Base-by-base conservation (phyloP, 371 early-diverging fungal genomes). In the Mortierella sp. region DNA sequence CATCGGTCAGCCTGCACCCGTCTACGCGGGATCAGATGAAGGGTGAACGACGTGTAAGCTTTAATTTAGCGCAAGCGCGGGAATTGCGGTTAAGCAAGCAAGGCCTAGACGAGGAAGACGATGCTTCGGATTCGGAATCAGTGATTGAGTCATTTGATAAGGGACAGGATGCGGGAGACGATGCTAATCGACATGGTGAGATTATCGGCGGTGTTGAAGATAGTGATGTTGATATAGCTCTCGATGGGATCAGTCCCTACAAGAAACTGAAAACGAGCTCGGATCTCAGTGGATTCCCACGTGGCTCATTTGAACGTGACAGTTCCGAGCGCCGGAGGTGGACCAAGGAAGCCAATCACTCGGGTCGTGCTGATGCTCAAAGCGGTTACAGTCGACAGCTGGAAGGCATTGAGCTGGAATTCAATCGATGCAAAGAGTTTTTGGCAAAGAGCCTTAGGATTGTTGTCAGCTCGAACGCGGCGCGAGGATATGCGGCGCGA, bases 401-500 rank as follows among this genome's bases (percentile, higher is more conserved):
- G n/a, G 50, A 60, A 49, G 69, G 50, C 4, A 60, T 76, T 28
- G 76, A 76, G 49, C 64, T 56, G 11, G 76, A 76, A 50, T 52
- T 69, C 24, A 43, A 55, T 14, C 42, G 76, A n/a, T 56, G 69
- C 50, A 48, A 61, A 31, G 64, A 59, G 44, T 76, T 76, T 27
- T 44, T 76, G 34, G 65, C 61, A 3, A 64, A 68, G 50, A 69
- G 64, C 49, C 24, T 76, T 28, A 47, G 52, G 30, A 50, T 76
- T 2, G 57, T 76, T 14, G 76, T 76, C n/a, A 60, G 30, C 17
- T 63, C 76, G 23, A 76, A 76, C 34, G 70, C 64, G 9, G 76
- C 61, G 8, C 55, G 69, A 19, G 69, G 69, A 15, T 58, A 56
- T 47, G 56, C 43, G 12, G 9, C 30, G 23, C 32, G 52, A 7